phyloP scores from a whole-genome alignment of 2,329 filamentous ascomycete genomes.

The Tolypocladium album region DNA sequence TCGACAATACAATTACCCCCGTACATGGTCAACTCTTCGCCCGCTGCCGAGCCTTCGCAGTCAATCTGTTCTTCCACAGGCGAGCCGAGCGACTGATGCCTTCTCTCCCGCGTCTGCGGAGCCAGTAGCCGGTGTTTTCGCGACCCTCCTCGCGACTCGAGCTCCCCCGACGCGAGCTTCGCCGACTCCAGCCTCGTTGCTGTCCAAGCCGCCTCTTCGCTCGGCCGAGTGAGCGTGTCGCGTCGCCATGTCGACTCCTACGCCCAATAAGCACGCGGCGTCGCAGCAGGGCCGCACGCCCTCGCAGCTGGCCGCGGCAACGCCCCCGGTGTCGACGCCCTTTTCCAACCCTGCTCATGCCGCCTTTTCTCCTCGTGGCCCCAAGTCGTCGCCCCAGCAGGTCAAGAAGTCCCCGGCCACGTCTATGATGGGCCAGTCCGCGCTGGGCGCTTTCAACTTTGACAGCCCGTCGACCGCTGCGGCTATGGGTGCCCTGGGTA shows the following conservation, averaged over 20 bases:
- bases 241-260: conserved; percentile 35
- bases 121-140: conserved; percentile 1
- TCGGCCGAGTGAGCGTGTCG: not conserved
- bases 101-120: not conserved
- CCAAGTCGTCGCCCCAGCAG: conserved; percentile 51
- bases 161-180: not conserved
- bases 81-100: conserved; percentile 1
- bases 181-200: conserved; percentile 1
- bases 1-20: not conserved
- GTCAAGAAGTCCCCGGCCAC: conserved; percentile 53
- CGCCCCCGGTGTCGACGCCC: conserved; percentile 56
- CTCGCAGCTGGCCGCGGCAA: conserved; percentile 44
- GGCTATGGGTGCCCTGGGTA: conserved; percentile 44
- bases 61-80: not conserved
- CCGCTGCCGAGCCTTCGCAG: not conserved
- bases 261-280: conserved; percentile 34
- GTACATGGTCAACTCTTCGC: not conserved
- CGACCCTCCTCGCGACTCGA: not conserved
- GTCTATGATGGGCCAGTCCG: conserved; percentile 36
- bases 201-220: not conserved
- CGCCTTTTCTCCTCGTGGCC: conserved; percentile 49
- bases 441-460: conserved; percentile 41
- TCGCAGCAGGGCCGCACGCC: conserved; percentile 33
- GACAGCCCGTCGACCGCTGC: conserved; percentile 55
- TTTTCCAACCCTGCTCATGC: conserved; percentile 48